Evolutionary conservation across 1,284 basidiomycete species (phyloP), one percentile per base, ranked within the genome.

Genomic region (Inonotus hispidus): DNA sequence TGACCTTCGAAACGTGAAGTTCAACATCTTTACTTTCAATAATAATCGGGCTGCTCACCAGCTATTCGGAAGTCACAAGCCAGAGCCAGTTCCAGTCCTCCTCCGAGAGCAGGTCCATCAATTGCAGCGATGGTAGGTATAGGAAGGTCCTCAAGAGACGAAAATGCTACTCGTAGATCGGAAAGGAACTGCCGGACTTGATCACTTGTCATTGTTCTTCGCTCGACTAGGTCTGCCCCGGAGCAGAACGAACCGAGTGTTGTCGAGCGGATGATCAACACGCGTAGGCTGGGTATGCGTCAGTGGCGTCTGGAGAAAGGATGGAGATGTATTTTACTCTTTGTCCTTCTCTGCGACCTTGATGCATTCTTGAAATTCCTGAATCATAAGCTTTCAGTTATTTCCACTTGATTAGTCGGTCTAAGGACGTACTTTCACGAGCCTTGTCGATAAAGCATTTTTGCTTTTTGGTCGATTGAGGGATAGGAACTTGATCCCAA

Each of bases 91-190:
- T 98, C 95, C 35, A 95, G 79, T 1, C 95, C 95, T 25, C 95
- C 95, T 8, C 95, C 95, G 6, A 98, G 80, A 1, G 95, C 94
- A 32, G 92, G 90, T 0, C 95, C 95, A 69, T 97, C 95, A 56
- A 98, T 90, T 4, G 94, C 92, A 14, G 92, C 92, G 59, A 98
- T 89, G 7, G 92, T 95, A 0, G 95, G 95, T 75, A 95, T 82
- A 14, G 90, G 87, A 23, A 97, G 77, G 43, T 79, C 79, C 72
- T 95, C 92, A 13, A 98, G 81, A 66, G 84, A 83, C 39, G 82
- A 80, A 29, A 98, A 75, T 11, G 91, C 83, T 38, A 77, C 75
- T 37, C 95, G 85, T 29, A 98, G 79, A 66, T 90, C 85, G 58
- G 81, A 74, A 56, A 97, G 86, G 75, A 97, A 97, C 66, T 81